phyloP scores from a whole-genome alignment of 208 protist species.

The Vickermania ingenoplastis region DNA sequence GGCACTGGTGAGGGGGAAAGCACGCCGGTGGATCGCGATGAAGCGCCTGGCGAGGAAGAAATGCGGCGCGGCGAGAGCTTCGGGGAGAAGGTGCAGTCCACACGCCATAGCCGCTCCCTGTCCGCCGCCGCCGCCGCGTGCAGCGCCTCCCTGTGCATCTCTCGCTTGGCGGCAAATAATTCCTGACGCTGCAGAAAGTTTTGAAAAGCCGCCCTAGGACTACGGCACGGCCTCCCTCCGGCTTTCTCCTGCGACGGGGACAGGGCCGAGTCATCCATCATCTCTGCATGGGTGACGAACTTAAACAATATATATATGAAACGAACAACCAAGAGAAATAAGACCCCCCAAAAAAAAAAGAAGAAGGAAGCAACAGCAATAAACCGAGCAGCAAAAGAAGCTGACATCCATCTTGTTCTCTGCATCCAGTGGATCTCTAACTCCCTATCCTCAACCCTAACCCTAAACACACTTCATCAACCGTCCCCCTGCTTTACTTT shows the following conservation, averaged over 20 bases:
- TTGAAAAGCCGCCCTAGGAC: neutral
- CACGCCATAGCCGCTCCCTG: neutral
- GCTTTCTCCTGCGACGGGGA: too few relatives aligned
- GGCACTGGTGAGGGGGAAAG: neutral
- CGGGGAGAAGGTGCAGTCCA: neutral
- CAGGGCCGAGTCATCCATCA: too few relatives aligned
- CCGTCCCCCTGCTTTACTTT: too few relatives aligned
- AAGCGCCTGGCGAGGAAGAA: neutral
- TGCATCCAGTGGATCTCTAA: too few relatives aligned
- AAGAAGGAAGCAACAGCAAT: constrained; percentile 1
- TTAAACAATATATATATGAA: neutral
- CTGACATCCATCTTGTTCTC: too few relatives aligned
- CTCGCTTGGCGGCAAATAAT: neutral
- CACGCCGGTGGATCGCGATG: neutral
- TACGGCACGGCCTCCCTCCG: too few relatives aligned
- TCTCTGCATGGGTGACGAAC: neutral
- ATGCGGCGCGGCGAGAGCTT: neutral
- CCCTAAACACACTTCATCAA: too few relatives aligned
- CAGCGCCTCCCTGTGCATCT: neutral
- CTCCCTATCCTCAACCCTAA: too few relatives aligned
- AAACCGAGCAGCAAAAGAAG: too few relatives aligned
- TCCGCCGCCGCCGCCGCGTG: neutral
- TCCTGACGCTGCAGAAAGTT: neutral
- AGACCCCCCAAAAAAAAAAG: constrained; percentile 4
- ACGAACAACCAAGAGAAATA: neutral